These are phyloP conservation scores for Echium plantagineum DNA, from an alignment of 257 asterid genomes.

Conservation along the genomic window DNA sequence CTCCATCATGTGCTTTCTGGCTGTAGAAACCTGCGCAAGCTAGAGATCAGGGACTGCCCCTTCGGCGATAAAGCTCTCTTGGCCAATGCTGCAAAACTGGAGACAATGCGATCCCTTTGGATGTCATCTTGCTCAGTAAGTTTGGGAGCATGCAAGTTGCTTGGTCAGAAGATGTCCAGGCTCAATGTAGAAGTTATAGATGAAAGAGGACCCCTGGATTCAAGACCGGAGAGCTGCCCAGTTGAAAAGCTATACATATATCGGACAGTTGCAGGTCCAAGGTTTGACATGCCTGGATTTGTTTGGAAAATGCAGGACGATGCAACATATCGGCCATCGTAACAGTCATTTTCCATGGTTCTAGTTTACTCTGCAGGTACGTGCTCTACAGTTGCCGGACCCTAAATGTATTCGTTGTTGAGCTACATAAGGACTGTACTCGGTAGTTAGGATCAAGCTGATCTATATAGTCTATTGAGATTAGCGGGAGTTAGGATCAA, in stretches of 20 bases:
- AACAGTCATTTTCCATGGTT: neutral
- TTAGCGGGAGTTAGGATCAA: too few species aligned
- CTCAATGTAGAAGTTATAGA: constrained; percentile 5
- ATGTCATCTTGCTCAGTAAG: constrained; percentile 25
- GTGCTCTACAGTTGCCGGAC: neutral
- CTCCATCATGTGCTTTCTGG: constrained; percentile 23
- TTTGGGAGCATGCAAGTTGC: constrained; percentile 18
- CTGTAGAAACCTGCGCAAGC: constrained; percentile 18
- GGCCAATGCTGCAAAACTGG: constrained; percentile 9
- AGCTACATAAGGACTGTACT: neutral
- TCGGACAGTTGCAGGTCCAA: constrained; percentile 29
- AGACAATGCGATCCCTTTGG: neutral
- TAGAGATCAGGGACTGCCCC: constrained; percentile 6
- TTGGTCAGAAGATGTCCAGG: constrained; percentile 19
- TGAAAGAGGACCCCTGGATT: constrained; percentile 3
- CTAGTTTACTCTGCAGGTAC: neutral
- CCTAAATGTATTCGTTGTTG: neutral
- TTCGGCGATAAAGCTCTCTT: constrained; percentile 19
- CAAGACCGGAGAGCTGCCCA: constrained; percentile 26
- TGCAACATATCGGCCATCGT: neutral
- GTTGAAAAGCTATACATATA: constrained; percentile 14
- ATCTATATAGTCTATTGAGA: neutral
- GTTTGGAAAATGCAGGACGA: constrained; percentile 18
- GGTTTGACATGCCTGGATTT: constrained; percentile 25
- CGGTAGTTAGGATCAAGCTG: neutral